A percentile compares a stretch with the other conserved stretches of the same genome.
phyloP scores from a whole-genome alignment of 2,329 filamentous ascomycete genomes.

The Calycina herbarum region DNA sequence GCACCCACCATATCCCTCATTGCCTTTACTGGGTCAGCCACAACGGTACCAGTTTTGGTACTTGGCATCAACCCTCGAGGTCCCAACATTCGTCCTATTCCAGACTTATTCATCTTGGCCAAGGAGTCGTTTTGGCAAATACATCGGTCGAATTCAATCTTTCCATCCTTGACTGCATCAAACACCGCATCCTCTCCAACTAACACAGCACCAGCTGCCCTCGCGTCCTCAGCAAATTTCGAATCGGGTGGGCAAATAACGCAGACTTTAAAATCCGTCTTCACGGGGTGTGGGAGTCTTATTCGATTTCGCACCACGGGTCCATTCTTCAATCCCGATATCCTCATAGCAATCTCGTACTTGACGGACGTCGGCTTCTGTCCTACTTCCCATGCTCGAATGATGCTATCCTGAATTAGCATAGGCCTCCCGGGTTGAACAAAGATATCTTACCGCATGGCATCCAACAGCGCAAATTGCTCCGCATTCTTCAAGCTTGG shows the following conservation, averaged over 20 bases:
- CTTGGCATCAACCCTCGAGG: constrained; percentile 93
- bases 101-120: constrained; percentile 76
- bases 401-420: constrained; percentile 59
- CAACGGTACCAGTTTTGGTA: constrained; percentile 83
- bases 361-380: constrained; percentile 70
- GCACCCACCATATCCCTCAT: constrained; percentile 83
- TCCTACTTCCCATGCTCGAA: constrained; percentile 91
- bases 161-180: constrained; percentile 67
- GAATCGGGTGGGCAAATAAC: constrained; percentile 88
- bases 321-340: constrained; percentile 82
- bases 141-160: constrained; percentile 84
- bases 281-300: constrained; percentile 84
- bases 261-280: constrained; percentile 83
- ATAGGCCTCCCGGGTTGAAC: constrained; percentile 27
- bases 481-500: constrained; percentile 45
- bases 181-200: constrained; percentile 88
- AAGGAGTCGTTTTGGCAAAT: constrained; percentile 82
- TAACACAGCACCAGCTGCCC: constrained; percentile 73
- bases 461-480: constrained; percentile 83
- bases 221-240: constrained; percentile 70
- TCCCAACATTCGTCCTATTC: constrained; percentile 77
- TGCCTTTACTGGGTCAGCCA: constrained; percentile 71
- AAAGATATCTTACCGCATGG: constrained; percentile 69
- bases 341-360: constrained; percentile 84
- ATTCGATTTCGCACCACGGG: constrained; percentile 85